Conservation (phyloP, 441 rosid genomes). For the Jatropha podagrica region DNA sequence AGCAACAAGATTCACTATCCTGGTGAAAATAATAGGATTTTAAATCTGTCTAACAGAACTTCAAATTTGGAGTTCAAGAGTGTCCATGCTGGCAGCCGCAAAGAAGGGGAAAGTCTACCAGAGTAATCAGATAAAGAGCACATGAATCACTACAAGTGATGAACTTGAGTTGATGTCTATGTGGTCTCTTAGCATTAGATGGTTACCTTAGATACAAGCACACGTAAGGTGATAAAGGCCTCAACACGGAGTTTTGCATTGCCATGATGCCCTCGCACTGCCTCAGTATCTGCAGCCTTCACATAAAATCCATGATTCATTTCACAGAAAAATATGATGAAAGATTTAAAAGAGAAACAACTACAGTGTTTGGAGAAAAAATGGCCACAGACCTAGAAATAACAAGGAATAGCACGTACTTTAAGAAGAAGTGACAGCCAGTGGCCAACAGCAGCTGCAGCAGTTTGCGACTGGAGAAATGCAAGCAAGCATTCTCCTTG, state of each 20-base stretch:
- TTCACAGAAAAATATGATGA: neutral
- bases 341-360: constrained; percentile 2
- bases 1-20: constrained; percentile 8
- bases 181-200: neutral
- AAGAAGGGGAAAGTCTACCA: neutral
- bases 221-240: constrained; percentile 72
- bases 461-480: constrained; percentile 77
- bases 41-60: neutral
- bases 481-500: constrained; percentile 68
- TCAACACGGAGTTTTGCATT: constrained; percentile 79
- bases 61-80: constrained; percentile 10
- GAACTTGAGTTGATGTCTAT: constrained; percentile 4
- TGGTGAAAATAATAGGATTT: constrained; percentile 2
- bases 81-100: neutral
- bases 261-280: constrained; percentile 82
- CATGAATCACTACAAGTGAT: constrained; percentile 7
- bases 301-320: constrained; percentile 28
- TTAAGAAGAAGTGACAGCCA: constrained; percentile 95
- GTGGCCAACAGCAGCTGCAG: constrained; percentile 88
- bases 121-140: neutral
- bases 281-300: constrained; percentile 92
- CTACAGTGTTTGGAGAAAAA: neutral
- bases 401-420: constrained; percentile 34
- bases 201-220: constrained; percentile 89
- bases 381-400: neutral